phyloP scores from a whole-genome alignment of 2,329 filamentous ascomycete genomes.

The Stromatinia cepivora region DNA sequence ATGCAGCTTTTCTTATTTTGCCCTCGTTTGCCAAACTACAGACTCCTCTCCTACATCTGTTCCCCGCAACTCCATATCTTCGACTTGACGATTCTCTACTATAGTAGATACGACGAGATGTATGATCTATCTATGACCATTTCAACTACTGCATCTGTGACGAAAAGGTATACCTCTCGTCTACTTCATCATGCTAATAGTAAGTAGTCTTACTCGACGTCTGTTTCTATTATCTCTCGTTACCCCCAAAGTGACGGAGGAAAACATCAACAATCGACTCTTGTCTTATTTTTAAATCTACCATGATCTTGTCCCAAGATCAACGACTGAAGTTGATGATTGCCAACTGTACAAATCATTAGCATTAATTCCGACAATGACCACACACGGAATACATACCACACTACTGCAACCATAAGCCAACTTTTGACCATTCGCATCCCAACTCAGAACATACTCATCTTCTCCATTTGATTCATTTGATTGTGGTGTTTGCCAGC shows the following conservation, averaged over 20 bases:
- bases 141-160: not conserved
- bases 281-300: not conserved
- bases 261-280: not conserved
- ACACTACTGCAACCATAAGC: constrained; percentile 64
- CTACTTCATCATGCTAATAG: constrained; percentile 1
- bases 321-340: constrained; percentile 29
- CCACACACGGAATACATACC: constrained; percentile 47
- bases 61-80: not conserved
- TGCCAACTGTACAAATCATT: constrained; percentile 25
- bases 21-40: not conserved
- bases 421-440: constrained; percentile 60
- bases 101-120: not conserved
- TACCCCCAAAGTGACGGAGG: not conserved
- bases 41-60: not conserved
- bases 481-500: constrained; percentile 59
- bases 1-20: not conserved
- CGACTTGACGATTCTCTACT: not conserved
- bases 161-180: not conserved
- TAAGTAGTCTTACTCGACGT: not conserved
- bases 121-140: not conserved
- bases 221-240: not conserved
- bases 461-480: constrained; percentile 57
- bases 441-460: constrained; percentile 63
- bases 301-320: not conserved
- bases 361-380: constrained; percentile 5